These are phyloP conservation scores for Cinnamomum chago DNA, from an alignment of 164 flowering plant genomes.

Conservation along the genomic window DNA sequence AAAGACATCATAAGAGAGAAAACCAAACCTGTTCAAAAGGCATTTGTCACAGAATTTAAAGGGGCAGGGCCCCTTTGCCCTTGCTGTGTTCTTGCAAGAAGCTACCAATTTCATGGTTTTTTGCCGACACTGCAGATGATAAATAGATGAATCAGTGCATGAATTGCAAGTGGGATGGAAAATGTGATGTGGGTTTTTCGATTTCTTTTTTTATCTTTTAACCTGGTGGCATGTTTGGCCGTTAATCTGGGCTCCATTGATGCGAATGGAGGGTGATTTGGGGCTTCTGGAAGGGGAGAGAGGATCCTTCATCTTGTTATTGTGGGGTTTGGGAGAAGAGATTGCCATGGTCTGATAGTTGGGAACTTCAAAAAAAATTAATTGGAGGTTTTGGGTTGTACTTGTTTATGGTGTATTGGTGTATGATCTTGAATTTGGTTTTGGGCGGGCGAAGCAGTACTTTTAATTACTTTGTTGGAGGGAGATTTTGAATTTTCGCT, in stretches of 20 bases:
- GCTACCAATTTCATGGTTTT: slow-evolving; percentile 60
- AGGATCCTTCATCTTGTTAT: background rate
- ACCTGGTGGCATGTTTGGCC: slow-evolving; percentile 84
- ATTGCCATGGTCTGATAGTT: background rate
- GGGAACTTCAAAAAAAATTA: no score
- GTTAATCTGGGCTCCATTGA: slow-evolving; percentile 42
- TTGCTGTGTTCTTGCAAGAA: slow-evolving; percentile 42
- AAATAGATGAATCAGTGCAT: background rate
- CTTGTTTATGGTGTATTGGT: no score
- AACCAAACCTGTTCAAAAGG: slow-evolving; percentile 64
- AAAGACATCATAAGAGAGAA: background rate
- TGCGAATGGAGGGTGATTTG: slow-evolving; percentile 43
- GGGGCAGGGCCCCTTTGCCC: slow-evolving; percentile 39
- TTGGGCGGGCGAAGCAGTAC: no score
- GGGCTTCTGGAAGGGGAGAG: slow-evolving; percentile 15
- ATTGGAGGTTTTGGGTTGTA: no score
- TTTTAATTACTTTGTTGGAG: no score
- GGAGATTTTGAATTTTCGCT: no score
- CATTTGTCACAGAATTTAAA: slow-evolving; percentile 67
- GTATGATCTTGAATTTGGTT: no score
- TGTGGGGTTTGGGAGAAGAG: slow-evolving; percentile 3
- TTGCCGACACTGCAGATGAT: slow-evolving; percentile 68
- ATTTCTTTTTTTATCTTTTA: background rate
- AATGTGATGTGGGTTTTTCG: background rate
- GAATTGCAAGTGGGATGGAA: background rate